Evolutionary conservation across 2,329 filamentous ascomycete species (phyloP).

Genomic region (Trichoderma brevicompactum): DNA sequence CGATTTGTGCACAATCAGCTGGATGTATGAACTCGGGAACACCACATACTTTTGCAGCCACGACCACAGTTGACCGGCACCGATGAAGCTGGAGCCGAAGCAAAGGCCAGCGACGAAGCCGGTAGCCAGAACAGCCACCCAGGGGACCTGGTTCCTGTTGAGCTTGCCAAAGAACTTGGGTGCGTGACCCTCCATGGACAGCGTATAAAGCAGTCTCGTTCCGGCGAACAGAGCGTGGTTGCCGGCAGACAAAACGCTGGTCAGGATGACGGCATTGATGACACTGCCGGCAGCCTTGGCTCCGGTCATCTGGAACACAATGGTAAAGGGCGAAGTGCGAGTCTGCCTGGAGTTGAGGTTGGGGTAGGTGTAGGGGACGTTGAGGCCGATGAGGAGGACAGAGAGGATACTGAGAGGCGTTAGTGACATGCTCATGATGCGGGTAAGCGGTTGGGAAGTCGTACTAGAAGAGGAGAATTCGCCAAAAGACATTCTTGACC

Average conservation of each 20-base stretch:
- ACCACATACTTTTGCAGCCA: constrained; percentile 66
- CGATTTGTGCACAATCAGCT: neutral
- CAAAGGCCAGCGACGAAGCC: constrained; percentile 62
- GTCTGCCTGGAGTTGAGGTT: constrained; percentile 41
- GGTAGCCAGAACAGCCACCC: constrained; percentile 53
- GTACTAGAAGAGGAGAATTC: constrained; percentile 58
- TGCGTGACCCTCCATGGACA: constrained; percentile 54
- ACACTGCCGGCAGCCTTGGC: constrained; percentile 55
- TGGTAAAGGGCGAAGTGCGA: constrained; percentile 51
- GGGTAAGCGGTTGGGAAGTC: constrained; percentile 13
- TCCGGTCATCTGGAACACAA: constrained; percentile 64
- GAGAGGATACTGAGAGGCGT: constrained; percentile 42
- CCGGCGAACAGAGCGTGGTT: constrained; percentile 46
- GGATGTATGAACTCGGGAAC: constrained; percentile 1
- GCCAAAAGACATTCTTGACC: constrained; percentile 69
- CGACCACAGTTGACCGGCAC: constrained; percentile 66
- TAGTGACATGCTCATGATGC: neutral
- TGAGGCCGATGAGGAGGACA: constrained; percentile 56
- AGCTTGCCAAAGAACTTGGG: constrained; percentile 55
- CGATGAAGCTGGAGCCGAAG: constrained; percentile 68
- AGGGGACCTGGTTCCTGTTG: constrained; percentile 45
- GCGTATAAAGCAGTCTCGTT: constrained; percentile 43
- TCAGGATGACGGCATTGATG: constrained; percentile 62
- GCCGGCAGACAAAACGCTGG: constrained; percentile 45
- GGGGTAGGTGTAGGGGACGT: constrained; percentile 59